A percentile compares a stretch with the other conserved stretches of the same genome.
These are phyloP conservation scores for Blastomyces gilchristii DNA, from an alignment of 2,329 filamentous ascomycete species.

Conservation along the genomic window DNA sequence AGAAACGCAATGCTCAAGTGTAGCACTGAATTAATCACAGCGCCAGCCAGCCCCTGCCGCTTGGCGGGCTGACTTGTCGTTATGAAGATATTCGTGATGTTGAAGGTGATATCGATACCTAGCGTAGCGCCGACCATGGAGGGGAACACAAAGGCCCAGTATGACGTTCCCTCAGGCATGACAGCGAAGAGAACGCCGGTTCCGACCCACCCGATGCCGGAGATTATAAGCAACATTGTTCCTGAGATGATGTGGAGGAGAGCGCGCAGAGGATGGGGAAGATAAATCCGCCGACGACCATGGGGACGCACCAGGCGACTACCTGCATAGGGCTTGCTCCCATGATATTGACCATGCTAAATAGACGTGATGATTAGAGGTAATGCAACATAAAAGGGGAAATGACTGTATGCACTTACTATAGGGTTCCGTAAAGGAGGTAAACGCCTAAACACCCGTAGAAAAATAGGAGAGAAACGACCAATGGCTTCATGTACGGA, in stretches of 20 bases:
- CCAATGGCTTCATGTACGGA: conserved; percentile 57
- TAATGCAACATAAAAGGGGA: not conserved
- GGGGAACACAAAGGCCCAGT: conserved; percentile 68
- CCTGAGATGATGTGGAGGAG: conserved; percentile 56
- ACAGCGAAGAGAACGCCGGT: conserved; percentile 54
- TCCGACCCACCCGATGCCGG: conserved; percentile 49
- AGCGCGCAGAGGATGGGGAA: conserved; percentile 54
- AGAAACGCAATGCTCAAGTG: conserved; percentile 64
- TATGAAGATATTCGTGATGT: conserved; percentile 66
- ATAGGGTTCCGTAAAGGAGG: conserved; percentile 59
- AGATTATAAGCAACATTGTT: conserved; percentile 52
- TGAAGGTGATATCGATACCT: conserved; percentile 66
- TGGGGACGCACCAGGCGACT: conserved; percentile 58
- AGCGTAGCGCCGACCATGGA: conserved; percentile 52
- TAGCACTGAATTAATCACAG: conserved; percentile 58
- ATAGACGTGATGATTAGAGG: conserved; percentile 4
- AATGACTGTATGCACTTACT: conserved; percentile 38
- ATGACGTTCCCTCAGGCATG: conserved; percentile 46
- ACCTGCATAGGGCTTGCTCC: conserved; percentile 50
- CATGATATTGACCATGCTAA: conserved; percentile 52
- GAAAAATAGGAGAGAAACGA: conserved; percentile 51
- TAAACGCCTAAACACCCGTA: conserved; percentile 62
- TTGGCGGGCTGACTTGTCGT: conserved; percentile 58
- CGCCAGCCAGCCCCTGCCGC: conserved; percentile 61
- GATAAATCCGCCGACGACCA: conserved; percentile 57